Percentiles rank a stretch among this genome's conserved stretches.
Evolutionary conservation across 1,139 yeast genomes (phyloP).

Genomic region (Sugiyamaella castrensis): DNA sequence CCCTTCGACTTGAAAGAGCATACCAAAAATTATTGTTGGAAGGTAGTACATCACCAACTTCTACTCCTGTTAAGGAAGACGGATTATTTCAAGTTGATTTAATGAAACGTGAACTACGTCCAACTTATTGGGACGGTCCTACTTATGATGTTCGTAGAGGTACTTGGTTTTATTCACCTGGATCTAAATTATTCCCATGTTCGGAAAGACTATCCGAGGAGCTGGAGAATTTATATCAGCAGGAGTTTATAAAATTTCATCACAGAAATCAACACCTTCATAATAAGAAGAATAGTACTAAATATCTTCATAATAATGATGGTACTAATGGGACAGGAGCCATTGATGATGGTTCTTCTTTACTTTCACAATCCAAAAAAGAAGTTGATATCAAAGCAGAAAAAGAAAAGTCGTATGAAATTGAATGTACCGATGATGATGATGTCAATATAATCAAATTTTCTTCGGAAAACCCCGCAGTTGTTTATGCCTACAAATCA

Average conservation of each 20-base stretch:
- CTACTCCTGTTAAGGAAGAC: slow-evolving; percentile 75
- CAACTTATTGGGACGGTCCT: slow-evolving; percentile 91
- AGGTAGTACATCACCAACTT: background rate
- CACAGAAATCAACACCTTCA: slow-evolving; percentile 1
- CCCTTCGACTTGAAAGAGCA: slow-evolving; percentile 54
- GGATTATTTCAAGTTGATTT: slow-evolving; percentile 71
- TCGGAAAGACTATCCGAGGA: slow-evolving; percentile 49
- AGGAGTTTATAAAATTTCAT: slow-evolving; percentile 3
- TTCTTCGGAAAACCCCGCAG: slow-evolving; percentile 7
- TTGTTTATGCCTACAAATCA: slow-evolving; percentile 11
- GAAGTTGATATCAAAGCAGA: slow-evolving; percentile 4
- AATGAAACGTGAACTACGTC: slow-evolving; percentile 50
- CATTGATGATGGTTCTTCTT: background rate
- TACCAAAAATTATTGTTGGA: slow-evolving; percentile 33
- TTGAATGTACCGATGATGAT: slow-evolving; percentile 13
- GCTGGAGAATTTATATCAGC: slow-evolving; percentile 57
- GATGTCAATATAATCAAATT: slow-evolving; percentile 12
- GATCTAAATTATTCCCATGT: slow-evolving; percentile 51
- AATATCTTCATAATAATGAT: background rate
- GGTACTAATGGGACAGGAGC: background rate
- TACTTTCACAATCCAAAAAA: background rate
- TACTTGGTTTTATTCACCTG: slow-evolving; percentile 68
- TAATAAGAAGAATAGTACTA: background rate
- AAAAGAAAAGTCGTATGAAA: slow-evolving; percentile 6
- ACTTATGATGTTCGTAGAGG: slow-evolving; percentile 80